Base-by-base conservation (phyloP, 768 basidiomycete species). In the Tulasnella sp. region DNA sequence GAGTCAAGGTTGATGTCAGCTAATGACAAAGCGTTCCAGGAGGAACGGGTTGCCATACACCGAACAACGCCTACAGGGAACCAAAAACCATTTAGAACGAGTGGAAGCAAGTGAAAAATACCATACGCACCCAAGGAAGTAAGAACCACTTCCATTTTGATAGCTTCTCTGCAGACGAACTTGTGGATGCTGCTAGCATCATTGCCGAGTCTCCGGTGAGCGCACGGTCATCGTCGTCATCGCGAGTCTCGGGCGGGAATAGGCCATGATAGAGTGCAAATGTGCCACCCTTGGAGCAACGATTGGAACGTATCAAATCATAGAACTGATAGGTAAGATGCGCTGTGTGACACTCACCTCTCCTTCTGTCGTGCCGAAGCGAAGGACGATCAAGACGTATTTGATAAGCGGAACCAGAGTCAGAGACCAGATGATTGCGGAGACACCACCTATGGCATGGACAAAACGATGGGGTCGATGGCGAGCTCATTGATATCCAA, bases 371-470 rank as follows among this genome's bases (percentile, higher is more conserved):
- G 79, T 82, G 9, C 74, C 76, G 61, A 78, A 79, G 4, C 64
- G 67, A 49, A 80, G 68, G 7, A 76, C 75, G 49, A 83, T 74
- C 43, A 76, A 62, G 27, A 77, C 82, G 65, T 84, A 85, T 82
- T 84, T 85, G 24, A 80, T 38, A 49, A 83, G 66, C 0, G 83
- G 82, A n/a, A 83, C 64, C 21, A 84, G 69, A 0, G 80, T 80
- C 30, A 86, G 66, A 2, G 81, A 69, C 83, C 82, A 85, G 41
- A 85, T 65, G 59, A 85, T 83, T 19, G 81, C 80, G 60, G 77
- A 79, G 49, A 84, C 63, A 3, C 77, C 78, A 0, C 83, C 83
- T 38, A 38, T 38, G 34, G 15, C 15, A 15, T 15, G 34, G 15
- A 38, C 34, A 38, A 38, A 15, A 15, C 5, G 34, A 38, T 38